A percentile compares a stretch with the other conserved stretches of the same genome.
Evolutionary conservation across 306 rosid species (phyloP).

Genomic region (Gleditsia sinensis): DNA sequence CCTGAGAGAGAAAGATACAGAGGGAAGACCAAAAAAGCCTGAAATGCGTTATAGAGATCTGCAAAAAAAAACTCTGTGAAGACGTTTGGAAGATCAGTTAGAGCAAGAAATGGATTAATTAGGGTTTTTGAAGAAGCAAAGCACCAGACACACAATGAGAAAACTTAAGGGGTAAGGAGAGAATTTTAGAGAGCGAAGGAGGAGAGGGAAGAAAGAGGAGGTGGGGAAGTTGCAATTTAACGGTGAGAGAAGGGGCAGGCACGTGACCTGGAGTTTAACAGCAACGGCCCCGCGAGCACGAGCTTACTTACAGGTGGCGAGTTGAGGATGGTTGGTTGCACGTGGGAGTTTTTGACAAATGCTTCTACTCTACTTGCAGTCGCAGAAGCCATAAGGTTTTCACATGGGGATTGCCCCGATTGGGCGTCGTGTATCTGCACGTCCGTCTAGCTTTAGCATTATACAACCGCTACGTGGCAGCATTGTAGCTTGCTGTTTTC

Average conservation of each 20-base stretch:
- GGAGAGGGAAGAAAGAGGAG: not conserved
- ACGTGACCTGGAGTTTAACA: constrained; percentile 37
- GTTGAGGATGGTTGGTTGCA: constrained; percentile 15
- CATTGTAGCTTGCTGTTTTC: not conserved
- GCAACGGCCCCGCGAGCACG: not conserved
- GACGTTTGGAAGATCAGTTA: not conserved
- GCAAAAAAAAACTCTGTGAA: constrained; percentile 7
- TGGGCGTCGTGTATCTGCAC: not conserved
- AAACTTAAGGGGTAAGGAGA: constrained; percentile 43
- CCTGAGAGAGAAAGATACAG: constrained; percentile 31
- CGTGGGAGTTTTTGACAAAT: not conserved
- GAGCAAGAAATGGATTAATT: constrained; percentile 17
- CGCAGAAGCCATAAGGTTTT: not conserved
- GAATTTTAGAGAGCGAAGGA: constrained; percentile 22
- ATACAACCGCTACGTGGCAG: not conserved
- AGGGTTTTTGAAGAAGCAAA: constrained; percentile 43
- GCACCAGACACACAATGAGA: not conserved
- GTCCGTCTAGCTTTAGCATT: not conserved
- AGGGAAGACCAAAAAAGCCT: not conserved
- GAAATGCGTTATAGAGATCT: constrained; percentile 36
- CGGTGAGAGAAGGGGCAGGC: constrained; percentile 31
- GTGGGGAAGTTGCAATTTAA: constrained; percentile 37
- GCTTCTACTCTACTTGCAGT: not conserved
- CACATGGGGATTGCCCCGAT: not conserved
- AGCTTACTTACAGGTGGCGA: constrained; percentile 35